A percentile compares a stretch with the other conserved stretches of the same genome.
phyloP scores from a whole-genome alignment of 441 rosid genomes.

The Erysimum cheiri region DNA sequence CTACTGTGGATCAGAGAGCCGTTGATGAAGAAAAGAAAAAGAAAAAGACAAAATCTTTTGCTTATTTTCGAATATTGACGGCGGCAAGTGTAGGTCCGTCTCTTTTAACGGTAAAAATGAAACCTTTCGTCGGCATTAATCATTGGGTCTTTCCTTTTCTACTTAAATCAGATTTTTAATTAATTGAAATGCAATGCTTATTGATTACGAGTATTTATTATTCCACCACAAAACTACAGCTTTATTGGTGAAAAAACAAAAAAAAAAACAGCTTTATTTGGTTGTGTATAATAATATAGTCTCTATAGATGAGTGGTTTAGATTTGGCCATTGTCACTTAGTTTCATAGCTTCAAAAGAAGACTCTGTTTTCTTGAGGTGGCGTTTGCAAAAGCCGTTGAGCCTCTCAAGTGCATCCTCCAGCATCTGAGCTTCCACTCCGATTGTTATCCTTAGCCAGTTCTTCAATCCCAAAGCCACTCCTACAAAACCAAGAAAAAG shows the following conservation, averaged over 20 bases:
- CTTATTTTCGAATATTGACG: slow-evolving; percentile 32
- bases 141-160: neutral
- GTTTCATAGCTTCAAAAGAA: slow-evolving; percentile 26
- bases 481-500: slow-evolving; percentile 45
- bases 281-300: slow-evolving; percentile 1
- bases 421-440: slow-evolving; percentile 55
- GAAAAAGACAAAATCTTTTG: neutral
- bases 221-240: neutral
- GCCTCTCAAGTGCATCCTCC: slow-evolving; percentile 58
- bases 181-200: neutral
- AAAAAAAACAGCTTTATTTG: slow-evolving; percentile 8
- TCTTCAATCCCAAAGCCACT: slow-evolving; percentile 58
- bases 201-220: neutral
- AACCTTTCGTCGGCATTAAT: neutral
- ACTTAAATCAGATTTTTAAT: neutral
- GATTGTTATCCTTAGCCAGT: slow-evolving; percentile 64
- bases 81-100: slow-evolving; percentile 42
- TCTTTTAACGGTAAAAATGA: slow-evolving; percentile 38
- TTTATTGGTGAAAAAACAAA: no score
- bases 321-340: slow-evolving; percentile 13
- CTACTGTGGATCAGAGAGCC: slow-evolving; percentile 46
- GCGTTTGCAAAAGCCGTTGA: slow-evolving; percentile 55
- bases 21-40: slow-evolving; percentile 13
- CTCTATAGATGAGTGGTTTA: neutral
- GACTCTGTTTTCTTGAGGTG: slow-evolving; percentile 46